These are phyloP conservation scores for Schizonepeta tenuifolia DNA, from an alignment of 257 asterid species.

Conservation along the genomic window DNA sequence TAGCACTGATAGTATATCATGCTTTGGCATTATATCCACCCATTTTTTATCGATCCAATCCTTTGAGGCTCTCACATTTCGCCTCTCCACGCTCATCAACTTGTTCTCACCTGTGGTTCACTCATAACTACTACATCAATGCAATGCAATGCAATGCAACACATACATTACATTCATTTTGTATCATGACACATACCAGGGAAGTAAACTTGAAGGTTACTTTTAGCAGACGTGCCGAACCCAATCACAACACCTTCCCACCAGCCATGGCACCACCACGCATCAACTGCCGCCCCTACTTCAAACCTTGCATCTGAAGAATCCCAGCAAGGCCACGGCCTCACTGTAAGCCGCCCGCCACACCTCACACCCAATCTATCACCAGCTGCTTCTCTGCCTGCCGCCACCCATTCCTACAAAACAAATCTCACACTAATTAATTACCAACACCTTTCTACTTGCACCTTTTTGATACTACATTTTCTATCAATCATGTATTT, in stretches of 20 bases:
- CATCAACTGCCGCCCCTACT: constrained; percentile 68
- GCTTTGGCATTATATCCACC: constrained; percentile 44
- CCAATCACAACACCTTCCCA: constrained; percentile 72
- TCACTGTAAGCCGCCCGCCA: constrained; percentile 52
- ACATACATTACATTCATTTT: too few relatives aligned
- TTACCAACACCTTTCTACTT: not conserved
- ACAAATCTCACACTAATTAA: constrained; percentile 11
- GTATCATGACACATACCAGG: constrained; percentile 42
- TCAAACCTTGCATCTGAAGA: constrained; percentile 34
- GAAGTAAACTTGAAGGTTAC: constrained; percentile 50
- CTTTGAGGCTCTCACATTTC: constrained; percentile 50
- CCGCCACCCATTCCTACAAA: constrained; percentile 58
- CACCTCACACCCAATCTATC: constrained; percentile 61
- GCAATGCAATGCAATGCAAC: not conserved
- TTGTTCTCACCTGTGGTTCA: constrained; percentile 49
- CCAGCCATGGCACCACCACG: constrained; percentile 80
- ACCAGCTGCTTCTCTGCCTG: constrained; percentile 47
- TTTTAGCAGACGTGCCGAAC: constrained; percentile 27
- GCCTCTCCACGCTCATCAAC: constrained; percentile 41
- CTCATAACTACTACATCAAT: constrained; percentile 6
- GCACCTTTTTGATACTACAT: not conserved
- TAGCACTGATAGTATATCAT: constrained; percentile 47
- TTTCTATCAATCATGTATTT: not conserved
- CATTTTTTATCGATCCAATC: constrained; percentile 64
- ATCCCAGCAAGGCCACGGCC: constrained; percentile 56